These are phyloP conservation scores for Cutaneotrichosporon daszewskae DNA, from an alignment of 1,284 basidiomycete genomes.

Conservation along the genomic window DNA sequence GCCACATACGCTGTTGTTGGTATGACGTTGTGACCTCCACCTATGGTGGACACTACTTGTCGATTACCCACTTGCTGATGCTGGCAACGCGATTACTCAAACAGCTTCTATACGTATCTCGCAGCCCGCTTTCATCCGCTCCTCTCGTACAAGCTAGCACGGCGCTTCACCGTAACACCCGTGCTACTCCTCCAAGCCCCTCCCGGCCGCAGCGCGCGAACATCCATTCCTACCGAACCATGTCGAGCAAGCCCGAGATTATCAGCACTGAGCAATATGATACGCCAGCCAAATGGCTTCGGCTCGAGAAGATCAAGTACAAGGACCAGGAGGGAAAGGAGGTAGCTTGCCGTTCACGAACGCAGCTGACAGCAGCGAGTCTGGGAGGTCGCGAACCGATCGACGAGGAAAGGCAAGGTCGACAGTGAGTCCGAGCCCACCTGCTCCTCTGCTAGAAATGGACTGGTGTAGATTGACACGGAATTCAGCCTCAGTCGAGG, in stretches of 20 bases:
- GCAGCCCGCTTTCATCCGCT: neutral
- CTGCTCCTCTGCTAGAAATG: neutral
- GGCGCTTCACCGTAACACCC: too few species aligned
- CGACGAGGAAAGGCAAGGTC: conserved; percentile 66
- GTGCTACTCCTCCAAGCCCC: neutral
- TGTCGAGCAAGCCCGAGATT: conserved; percentile 13
- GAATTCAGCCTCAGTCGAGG: too few species aligned
- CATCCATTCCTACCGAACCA: neutral
- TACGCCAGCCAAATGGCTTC: conserved; percentile 43
- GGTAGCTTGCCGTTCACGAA: conserved; percentile 46
- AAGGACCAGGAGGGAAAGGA: conserved; percentile 66
- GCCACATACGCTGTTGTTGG: too few species aligned
- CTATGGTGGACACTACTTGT: too few species aligned
- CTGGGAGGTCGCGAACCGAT: conserved; percentile 82
- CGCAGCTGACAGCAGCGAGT: conserved; percentile 53
- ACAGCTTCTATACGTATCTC: too few species aligned
- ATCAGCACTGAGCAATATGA: conserved; percentile 29
- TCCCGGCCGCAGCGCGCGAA: neutral
- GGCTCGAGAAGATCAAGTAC: conserved; percentile 56
- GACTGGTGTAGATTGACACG: neutral
- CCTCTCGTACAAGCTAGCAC: neutral
- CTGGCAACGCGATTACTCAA: too few species aligned
- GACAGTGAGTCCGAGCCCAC: conserved; percentile 64
- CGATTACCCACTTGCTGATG: too few species aligned
- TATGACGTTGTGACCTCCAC: too few species aligned